Base-by-base conservation (phyloP, 2,329 filamentous ascomycete genomes). In the Neopestalotiopsis sp. region DNA sequence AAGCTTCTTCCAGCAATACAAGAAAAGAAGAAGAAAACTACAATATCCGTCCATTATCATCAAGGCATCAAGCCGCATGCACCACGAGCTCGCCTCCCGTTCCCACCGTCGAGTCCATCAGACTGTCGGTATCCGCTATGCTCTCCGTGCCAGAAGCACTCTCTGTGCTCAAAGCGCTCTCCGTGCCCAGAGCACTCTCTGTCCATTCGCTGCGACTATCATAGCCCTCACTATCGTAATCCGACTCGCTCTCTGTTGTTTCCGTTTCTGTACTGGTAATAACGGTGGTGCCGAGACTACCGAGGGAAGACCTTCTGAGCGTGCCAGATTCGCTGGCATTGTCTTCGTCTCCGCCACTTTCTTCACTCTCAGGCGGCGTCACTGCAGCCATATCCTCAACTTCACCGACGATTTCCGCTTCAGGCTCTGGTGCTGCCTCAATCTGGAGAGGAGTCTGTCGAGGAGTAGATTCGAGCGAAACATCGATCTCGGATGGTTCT, bases 321-420 rank as follows among this genome's bases (percentile, higher is more conserved):
- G 84, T 88, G 28, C 82, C 84, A 1, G 81, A 77, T 42, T 92
- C 89, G 73, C 86, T 90, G 9, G 78, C 80, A 6, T 76, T 78
- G 32, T 79, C 79, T 24, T 79, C 79, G 2, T 70, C 73, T 5
- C 67, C 67, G 6, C 70, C 70, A 20, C 59, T 69, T 6, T 71
- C 75, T 1, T 73, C 71, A 17, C 66, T 69, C 14, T 66, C 63
- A 9, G 63, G 24, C 5, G 63, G 30, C 14, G 53, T 28, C 32
- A 56, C 63, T 17, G 63, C 28, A 9, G 63, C 63, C 20, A 45
- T n/a, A 17, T 66, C 42, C 2, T 77, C 77, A 12, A 71, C 73
- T 61, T 82, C 79, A 17, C 81, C 79, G 6, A 79, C 77, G 12
- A 65, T 53, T 7, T 71, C 69, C 14, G 28, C 20, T 5, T 77